These are phyloP conservation scores for Penicillium sp. DNA, from an alignment of 2,329 filamentous ascomycete genomes.

Conservation along the genomic window DNA sequence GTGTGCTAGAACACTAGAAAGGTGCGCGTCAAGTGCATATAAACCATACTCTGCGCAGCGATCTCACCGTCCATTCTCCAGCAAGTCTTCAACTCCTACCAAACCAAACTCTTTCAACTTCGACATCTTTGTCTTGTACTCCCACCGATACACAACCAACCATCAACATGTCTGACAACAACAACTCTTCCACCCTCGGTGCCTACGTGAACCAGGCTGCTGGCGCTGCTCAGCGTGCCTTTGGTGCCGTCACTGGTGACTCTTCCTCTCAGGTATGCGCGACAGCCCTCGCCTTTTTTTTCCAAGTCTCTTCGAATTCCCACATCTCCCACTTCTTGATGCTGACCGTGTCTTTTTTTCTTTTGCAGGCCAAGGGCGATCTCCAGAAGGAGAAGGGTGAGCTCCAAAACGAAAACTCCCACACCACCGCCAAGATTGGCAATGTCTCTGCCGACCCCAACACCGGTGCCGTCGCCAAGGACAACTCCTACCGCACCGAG, in stretches of 20 bases:
- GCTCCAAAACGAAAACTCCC: conserved; percentile 62
- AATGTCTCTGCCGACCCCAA: conserved; percentile 60
- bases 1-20: not conserved
- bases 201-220: conserved; percentile 68
- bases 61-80: not conserved
- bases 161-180: conserved; percentile 24
- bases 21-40: conserved; percentile 1
- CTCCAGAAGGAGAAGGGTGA: conserved; percentile 60
- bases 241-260: conserved; percentile 70
- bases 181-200: conserved; percentile 66
- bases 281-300: not conserved
- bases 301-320: conserved; percentile 5
- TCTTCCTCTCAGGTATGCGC: conserved; percentile 54
- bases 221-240: conserved; percentile 63
- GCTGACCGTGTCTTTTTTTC: conserved; percentile 5
- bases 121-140: not conserved
- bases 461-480: conserved; percentile 63
- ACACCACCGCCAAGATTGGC: conserved; percentile 68
- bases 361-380: conserved; percentile 58
- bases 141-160: conserved; percentile 1
- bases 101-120: not conserved
- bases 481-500: conserved; percentile 63
- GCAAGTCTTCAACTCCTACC: not conserved
- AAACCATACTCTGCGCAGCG: not conserved
- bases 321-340: no score